Conservation (phyloP, 2,329 filamentous ascomycete genomes). For the Neopestalotiopsis rosae region DNA sequence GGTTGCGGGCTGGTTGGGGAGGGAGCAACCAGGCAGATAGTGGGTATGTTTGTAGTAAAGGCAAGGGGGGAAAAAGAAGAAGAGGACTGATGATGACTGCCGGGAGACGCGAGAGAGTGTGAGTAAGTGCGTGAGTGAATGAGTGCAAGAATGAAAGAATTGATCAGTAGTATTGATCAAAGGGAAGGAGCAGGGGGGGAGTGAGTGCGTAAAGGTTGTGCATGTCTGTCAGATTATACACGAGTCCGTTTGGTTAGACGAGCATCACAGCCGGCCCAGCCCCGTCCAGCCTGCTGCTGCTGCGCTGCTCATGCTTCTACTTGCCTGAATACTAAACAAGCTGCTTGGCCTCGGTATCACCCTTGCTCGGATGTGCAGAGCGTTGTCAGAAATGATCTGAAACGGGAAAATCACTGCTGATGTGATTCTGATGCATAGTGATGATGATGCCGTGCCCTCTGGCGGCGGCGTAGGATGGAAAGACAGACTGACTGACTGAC, state of each 20-base stretch:
- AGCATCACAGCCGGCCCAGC: not conserved
- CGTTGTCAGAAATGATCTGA: not conserved
- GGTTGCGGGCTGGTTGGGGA: not conserved
- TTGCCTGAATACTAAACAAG: not conserved
- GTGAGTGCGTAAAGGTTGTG: not conserved
- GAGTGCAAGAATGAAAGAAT: not conserved
- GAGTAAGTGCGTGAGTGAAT: not conserved
- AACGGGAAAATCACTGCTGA: not conserved
- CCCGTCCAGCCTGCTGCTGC: not conserved
- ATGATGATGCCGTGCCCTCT: not conserved
- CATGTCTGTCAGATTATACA: conserved; percentile 2
- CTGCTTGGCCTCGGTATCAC: not conserved
- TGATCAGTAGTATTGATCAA: not conserved
- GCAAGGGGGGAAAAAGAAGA: not conserved
- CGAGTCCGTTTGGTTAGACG: not conserved
- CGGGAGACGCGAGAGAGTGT: not conserved
- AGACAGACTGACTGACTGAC: not conserved
- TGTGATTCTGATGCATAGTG: not conserved
- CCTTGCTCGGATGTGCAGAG: not conserved
- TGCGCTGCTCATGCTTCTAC: not conserved
- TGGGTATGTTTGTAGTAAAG: not conserved
- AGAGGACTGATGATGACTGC: not conserved
- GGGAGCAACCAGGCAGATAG: not conserved
- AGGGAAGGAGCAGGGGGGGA: not conserved
- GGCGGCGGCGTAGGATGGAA: not conserved